These are phyloP conservation scores for Mayamaea pseudoterrestris DNA, from an alignment of 108 stramenopile genomes.

Conservation along the genomic window DNA sequence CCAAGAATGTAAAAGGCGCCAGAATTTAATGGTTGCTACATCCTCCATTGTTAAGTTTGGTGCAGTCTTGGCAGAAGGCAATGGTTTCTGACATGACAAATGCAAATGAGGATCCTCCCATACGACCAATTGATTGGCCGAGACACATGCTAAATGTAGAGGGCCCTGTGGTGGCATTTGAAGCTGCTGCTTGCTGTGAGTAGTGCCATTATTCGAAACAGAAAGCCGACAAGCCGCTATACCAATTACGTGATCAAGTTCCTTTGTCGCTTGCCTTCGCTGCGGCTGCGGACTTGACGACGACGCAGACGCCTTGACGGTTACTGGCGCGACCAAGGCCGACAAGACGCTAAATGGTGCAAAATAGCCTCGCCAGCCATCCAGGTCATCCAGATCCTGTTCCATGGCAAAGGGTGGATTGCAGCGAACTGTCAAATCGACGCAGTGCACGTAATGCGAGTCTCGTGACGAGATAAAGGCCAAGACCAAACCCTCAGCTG, in stretches of 20 bases:
- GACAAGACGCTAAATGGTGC: constrained; percentile 49
- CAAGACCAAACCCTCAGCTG: constrained; percentile 47
- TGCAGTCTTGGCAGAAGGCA: background rate
- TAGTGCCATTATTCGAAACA: too few species aligned
- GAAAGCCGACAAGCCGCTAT: constrained; percentile 23
- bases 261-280: background rate
- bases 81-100: constrained; percentile 21
- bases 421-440: constrained; percentile 73
- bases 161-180: constrained; percentile 14
- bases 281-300: background rate
- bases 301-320: background rate
- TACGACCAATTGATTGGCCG: constrained; percentile 16
- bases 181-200: too few species aligned
- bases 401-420: constrained; percentile 24
- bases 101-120: constrained; percentile 42
- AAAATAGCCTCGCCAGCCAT: constrained; percentile 82
- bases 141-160: constrained; percentile 30
- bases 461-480: constrained; percentile 56
- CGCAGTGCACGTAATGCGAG: constrained; percentile 53
- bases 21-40: constrained; percentile 10
- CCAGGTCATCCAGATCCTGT: constrained; percentile 45
- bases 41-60: constrained; percentile 7
- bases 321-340: too few species aligned
- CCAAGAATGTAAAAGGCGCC: constrained; percentile 27
- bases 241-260: constrained; percentile 18